Percentiles rank a stretch among this genome's conserved stretches.
Evolutionary conservation across 225 moss, liverwort and hornwort genomes (phyloP).

Genomic region (Rhytidiadelphus loreus): DNA sequence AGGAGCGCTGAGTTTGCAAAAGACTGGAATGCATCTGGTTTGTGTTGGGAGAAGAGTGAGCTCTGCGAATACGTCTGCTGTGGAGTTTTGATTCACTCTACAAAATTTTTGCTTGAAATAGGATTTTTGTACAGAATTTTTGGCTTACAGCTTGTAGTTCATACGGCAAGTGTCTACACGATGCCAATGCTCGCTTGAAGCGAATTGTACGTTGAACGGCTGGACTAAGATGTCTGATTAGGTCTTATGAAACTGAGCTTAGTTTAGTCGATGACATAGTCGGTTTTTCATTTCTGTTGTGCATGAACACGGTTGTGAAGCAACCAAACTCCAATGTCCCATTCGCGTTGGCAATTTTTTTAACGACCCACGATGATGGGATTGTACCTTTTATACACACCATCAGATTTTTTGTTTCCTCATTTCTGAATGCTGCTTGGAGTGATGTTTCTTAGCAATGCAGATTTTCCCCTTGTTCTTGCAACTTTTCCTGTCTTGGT

Average conservation of each 20-base stretch:
- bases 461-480: background rate
- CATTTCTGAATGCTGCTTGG: background rate
- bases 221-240: background rate
- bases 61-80: background rate
- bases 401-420: background rate
- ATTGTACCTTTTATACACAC: background rate
- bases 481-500: background rate
- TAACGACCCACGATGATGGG: background rate
- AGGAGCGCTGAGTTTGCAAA: background rate
- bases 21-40: background rate
- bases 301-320: background rate
- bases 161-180: background rate
- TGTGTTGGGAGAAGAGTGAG: background rate
- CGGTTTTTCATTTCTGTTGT: background rate
- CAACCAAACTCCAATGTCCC: slow-evolving; percentile 16
- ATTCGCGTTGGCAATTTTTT: background rate
- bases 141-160: background rate
- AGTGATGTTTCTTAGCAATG: background rate
- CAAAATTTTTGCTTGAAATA: background rate
- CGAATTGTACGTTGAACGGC: background rate
- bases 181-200: background rate
- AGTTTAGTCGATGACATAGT: background rate
- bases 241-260: background rate
- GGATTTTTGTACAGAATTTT: background rate
- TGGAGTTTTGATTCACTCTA: background rate